Evolutionary conservation across 1,284 basidiomycete species (phyloP), one percentile per base, ranked within the genome.

Genomic region (Athelia psychrophila): DNA sequence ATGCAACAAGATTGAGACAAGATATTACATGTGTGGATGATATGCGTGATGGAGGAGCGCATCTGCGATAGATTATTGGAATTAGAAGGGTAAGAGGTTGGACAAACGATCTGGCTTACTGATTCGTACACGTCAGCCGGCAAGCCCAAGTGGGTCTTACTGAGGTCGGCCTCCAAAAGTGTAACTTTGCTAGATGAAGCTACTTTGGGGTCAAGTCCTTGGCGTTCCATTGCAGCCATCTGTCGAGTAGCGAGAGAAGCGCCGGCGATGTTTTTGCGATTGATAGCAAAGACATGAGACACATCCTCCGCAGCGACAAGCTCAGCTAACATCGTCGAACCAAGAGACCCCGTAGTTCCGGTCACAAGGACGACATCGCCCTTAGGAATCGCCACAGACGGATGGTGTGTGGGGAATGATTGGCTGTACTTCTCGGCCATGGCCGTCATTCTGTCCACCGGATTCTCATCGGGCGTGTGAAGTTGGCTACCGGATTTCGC

Each of bases 331-430:
- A 70, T 46, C 33, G 60, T 51, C 0, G 62, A 61, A 6, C 70
- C 70, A 2, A 72, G 54, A 38, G 61, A 64, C 2, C 70, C 69
- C 22, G 70, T 71, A 10, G 65, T 66, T 2, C 70, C 70, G 2
- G 69, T 72, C 19, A 72, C 40, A 5, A 71, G 48, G 2, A 69
- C 58, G 6, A 59, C 58, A 15, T 68, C 57, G 1, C 45, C 47
- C 23, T 33, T 30, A 69, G 71, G n/a, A 30, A 20, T 8, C 56
- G 1, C 44, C 22, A 35, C 24, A 5, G 35, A 13, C n/a, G 52
- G 50, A 8, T 50, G 22, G 40, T 59, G 66, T n/a, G 24, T 20
- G 12, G 68, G 67, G 51, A 71, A 68, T 12, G 54, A 49, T 19
- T 44, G 27, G 33, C 56, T 64, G 58, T 71, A 71, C 50, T 68